phyloP scores from a whole-genome alignment of 1,284 basidiomycete species.

The Erythrobasidium hasegawianum region DNA sequence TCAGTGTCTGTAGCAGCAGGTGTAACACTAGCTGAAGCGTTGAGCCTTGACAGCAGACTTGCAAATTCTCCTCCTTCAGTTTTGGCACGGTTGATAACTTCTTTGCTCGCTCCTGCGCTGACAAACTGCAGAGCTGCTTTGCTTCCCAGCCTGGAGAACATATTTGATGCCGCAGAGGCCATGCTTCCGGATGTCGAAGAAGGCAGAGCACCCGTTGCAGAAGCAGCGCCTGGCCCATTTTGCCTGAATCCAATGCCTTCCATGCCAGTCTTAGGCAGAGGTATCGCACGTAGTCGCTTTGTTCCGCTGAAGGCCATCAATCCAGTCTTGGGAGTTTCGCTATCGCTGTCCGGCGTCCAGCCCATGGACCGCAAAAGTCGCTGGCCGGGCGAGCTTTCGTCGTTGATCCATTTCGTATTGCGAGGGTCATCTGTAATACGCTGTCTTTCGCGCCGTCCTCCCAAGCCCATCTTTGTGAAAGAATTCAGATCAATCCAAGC shows the following conservation, averaged over 20 bases:
- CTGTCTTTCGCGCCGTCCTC: constrained; percentile 32
- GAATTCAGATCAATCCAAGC: too few relatives aligned
- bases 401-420: constrained; percentile 43
- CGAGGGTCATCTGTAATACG: constrained; percentile 39
- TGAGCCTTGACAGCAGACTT: constrained; percentile 26
- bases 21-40: constrained; percentile 25
- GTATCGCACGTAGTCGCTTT: constrained; percentile 26
- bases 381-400: constrained; percentile 42
- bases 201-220: constrained; percentile 20
- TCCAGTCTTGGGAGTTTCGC: constrained; percentile 15
- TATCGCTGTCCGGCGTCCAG: constrained; percentile 39
- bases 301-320: constrained; percentile 16
- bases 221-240: constrained; percentile 23
- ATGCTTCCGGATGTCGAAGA: constrained; percentile 2
- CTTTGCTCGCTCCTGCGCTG: constrained; percentile 30
- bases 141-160: constrained; percentile 31
- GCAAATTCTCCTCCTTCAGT: constrained; percentile 37
- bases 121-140: constrained; percentile 36
- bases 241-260: constrained; percentile 30
- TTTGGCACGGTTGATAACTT: constrained; percentile 26
- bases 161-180: constrained; percentile 29
- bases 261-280: constrained; percentile 28
- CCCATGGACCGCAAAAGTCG: constrained; percentile 44
- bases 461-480: constrained; percentile 25
- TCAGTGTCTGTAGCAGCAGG: constrained; percentile 21